Base-by-base conservation (phyloP, 2,329 filamentous ascomycete species). In the Arthrobotrys conoides region DNA sequence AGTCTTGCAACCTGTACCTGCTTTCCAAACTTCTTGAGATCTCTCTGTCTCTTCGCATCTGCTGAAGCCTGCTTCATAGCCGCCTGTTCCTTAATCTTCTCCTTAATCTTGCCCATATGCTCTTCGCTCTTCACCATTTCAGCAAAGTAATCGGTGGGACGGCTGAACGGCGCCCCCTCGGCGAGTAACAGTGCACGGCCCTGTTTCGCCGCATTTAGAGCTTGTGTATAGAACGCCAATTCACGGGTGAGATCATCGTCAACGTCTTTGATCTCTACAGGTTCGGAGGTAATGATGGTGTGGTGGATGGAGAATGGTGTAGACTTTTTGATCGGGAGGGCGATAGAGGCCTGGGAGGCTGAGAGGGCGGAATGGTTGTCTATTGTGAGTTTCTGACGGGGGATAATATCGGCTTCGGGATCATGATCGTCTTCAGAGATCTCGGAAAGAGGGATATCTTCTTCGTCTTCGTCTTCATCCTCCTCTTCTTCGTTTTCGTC, bases 101-200 rank as follows among this genome's bases (percentile, higher is more conserved):
- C 90, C 88, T 96, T 96, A 84, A 99, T 93, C 88, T 93, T 94
- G 84, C 93, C 93, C 96, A 99, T 99, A 85, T 97, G 96, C 83
- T 96, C 95, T 84, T 99, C 96, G 83, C 91, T 93, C 89, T 98
- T 98, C 83, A 97, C 91, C 94, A 98, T 99, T 88, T 99, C 96
- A 53, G 96, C 96, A 83, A 99, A 99, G 86, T 97, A 99, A 86
- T 99, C 96, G 71, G 90, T 91, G 2, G 96, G 96, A 9, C 96
- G 89, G 30, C 93, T 91, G 86, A 99, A 99, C 5, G 92, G 89
- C 0, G 95, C 88, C 8, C 91, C 91, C 85, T 97, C 95, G 80
- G 91, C 91, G 83, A 92, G 91, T 24, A 99, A 88, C 79, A 91
- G 86, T n/a, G 86, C 84, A 71, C 95, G 91, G 1, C 90, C 96